Evolutionary conservation across 2,329 filamentous ascomycete genomes (phyloP).

Genomic region (Colletotrichum destructivum): DNA sequence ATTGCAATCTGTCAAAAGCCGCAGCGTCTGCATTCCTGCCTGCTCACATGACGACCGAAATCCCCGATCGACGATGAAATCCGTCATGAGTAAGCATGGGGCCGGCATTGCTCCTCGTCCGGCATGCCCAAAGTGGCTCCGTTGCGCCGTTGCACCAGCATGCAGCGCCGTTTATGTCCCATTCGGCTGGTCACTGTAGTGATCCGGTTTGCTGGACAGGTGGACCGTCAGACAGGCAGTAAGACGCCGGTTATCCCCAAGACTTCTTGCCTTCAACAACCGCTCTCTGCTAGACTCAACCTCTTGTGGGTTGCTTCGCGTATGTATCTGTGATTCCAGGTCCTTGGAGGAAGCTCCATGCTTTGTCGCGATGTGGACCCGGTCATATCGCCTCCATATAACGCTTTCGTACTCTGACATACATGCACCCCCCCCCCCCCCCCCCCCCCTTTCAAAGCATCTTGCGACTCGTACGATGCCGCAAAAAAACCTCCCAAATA

Average conservation of each 20-base stretch:
- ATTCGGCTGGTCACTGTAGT: conserved; percentile 9
- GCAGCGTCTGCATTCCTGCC: conserved; percentile 13
- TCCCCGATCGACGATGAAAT: conserved; percentile 14
- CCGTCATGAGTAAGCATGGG: background rate
- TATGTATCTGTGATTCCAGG: background rate
- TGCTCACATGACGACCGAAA: conserved; percentile 29
- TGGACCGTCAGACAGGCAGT: background rate
- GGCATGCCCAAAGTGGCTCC: background rate
- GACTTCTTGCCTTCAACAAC: background rate
- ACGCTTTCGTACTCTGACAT: conserved; percentile 40
- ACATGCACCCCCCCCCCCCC: conserved; percentile 17
- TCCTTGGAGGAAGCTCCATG: background rate
- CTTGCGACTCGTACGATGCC: conserved; percentile 25
- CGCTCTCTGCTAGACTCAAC: background rate
- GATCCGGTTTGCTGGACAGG: background rate
- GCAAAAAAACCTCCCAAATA: background rate
- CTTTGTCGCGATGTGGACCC: conserved; percentile 27
- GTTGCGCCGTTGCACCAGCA: background rate
- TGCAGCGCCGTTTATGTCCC: conserved; percentile 30
- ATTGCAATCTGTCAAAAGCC: background rate
- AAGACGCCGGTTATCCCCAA: background rate
- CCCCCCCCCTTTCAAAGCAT: background rate
- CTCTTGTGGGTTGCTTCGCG: background rate
- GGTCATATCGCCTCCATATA: conserved; percentile 18
- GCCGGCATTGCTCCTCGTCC: background rate